phyloP scores from a whole-genome alignment of 768 basidiomycete species.

The Ramaria rubella region DNA sequence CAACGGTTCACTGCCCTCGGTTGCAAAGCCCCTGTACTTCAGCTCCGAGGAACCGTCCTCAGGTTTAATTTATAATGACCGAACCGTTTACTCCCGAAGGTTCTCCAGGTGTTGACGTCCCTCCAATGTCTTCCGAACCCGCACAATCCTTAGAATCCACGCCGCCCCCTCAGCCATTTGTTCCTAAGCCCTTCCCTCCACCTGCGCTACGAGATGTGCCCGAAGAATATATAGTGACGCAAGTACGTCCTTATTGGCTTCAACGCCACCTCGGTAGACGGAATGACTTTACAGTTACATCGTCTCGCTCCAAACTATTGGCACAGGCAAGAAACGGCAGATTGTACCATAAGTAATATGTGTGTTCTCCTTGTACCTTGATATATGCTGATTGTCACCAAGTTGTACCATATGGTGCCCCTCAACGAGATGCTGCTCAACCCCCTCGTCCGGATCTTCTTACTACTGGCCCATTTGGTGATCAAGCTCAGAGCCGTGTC shows the following conservation, averaged over 20 bases:
- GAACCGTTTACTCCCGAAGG: not conserved
- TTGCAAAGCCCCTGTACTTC: not conserved
- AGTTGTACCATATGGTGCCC: constrained; percentile 33
- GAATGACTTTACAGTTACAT: constrained; percentile 44
- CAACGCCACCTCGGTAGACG: constrained; percentile 28
- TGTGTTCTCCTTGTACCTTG: constrained; percentile 17
- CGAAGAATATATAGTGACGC: constrained; percentile 64
- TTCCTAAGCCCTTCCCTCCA: constrained; percentile 57
- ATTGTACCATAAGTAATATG: constrained; percentile 65
- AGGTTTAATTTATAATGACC: not conserved
- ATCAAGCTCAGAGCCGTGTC: constrained; percentile 9
- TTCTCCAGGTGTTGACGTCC: too few species aligned
- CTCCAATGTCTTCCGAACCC: too few species aligned
- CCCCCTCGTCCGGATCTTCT: constrained; percentile 2
- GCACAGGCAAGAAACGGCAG: constrained; percentile 68
- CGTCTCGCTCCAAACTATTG: constrained; percentile 61
- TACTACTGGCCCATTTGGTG: constrained; percentile 9
- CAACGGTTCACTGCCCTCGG: not conserved
- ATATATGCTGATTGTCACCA: constrained; percentile 3
- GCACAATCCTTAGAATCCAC: too few species aligned
- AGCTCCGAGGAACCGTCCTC: too few species aligned
- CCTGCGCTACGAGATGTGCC: constrained; percentile 58
- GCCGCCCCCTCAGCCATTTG: constrained; percentile 31
- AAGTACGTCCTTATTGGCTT: constrained; percentile 66
- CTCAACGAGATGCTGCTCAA: constrained; percentile 16